Evolutionary conservation across 371 early-diverging fungal species (phyloP).

Genomic region (Funneliformis caledonium): DNA sequence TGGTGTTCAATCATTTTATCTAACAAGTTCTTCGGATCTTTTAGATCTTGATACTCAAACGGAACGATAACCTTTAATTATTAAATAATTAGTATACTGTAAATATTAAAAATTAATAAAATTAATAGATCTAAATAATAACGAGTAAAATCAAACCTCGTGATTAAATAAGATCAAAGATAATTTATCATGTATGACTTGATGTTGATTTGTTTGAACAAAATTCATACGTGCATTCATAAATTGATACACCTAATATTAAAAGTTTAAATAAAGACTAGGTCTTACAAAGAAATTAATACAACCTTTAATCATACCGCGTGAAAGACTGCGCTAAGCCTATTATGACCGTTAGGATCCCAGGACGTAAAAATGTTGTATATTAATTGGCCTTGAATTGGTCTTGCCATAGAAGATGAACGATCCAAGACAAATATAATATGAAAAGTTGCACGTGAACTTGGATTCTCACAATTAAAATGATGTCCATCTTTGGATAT

Average conservation of each 20-base stretch:
- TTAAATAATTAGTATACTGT: too few species aligned
- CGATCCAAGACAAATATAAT: slow-evolving; percentile 21
- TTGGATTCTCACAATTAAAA: neutral
- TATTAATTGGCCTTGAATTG: neutral
- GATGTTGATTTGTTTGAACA: too few species aligned
- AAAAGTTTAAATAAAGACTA: neutral
- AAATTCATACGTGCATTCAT: neutral
- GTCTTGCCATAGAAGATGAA: neutral
- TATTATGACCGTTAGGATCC: neutral
- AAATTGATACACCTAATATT: neutral
- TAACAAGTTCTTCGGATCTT: neutral
- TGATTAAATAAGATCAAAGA: neutral
- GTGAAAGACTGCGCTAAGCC: slow-evolving; percentile 10
- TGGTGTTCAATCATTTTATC: neutral
- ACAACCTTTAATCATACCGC: neutral
- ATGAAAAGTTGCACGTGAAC: neutral
- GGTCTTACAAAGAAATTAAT: neutral
- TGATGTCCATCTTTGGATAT: slow-evolving; percentile 36
- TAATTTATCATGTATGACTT: neutral
- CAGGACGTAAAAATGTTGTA: neutral
- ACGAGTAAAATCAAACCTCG: too few species aligned
- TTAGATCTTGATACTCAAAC: slow-evolving; percentile 7
- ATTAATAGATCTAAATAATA: too few species aligned
- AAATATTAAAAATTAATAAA: too few species aligned
- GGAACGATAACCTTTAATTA: neutral